These are phyloP conservation scores for Russula sp. DNA, from an alignment of 768 basidiomycete genomes.

Conservation along the genomic window DNA sequence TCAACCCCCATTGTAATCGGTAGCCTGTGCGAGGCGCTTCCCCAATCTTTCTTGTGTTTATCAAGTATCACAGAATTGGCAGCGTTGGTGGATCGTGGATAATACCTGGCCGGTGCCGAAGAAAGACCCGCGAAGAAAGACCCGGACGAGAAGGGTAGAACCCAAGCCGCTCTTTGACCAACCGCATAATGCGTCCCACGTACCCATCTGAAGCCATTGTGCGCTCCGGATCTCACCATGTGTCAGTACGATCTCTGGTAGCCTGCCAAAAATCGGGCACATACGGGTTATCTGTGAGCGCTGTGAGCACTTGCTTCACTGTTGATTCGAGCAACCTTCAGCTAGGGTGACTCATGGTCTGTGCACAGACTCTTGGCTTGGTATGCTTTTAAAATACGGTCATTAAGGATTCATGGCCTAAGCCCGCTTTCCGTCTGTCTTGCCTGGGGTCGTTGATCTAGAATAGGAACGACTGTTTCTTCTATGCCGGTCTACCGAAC, in stretches of 20 bases:
- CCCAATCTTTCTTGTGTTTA: not conserved
- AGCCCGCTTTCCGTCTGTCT: not conserved
- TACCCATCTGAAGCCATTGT: too few species aligned
- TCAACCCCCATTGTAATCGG: not conserved
- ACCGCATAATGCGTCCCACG: too few species aligned
- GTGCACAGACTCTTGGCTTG: not conserved
- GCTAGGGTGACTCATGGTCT: not conserved
- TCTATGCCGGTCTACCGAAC: not conserved
- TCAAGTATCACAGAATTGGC: too few species aligned
- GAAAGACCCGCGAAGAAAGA: too few species aligned
- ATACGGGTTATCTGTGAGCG: not conserved
- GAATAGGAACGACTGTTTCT: not conserved
- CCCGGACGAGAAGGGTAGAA: too few species aligned
- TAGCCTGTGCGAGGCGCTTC: not conserved
- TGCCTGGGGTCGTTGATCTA: not conserved
- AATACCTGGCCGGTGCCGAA: too few species aligned
- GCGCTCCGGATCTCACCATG: too few species aligned
- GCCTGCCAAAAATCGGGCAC: not conserved
- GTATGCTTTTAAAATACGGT: not conserved
- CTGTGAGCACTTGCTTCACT: not conserved
- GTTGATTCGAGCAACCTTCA: not conserved
- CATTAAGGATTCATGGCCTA: not conserved
- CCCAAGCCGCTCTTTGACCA: too few species aligned
- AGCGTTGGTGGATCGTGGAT: too few species aligned
- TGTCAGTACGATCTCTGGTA: too few species aligned